Base-by-base conservation (phyloP, 352 stramenopile genomes). In the Lagenidium sp. region DNA sequence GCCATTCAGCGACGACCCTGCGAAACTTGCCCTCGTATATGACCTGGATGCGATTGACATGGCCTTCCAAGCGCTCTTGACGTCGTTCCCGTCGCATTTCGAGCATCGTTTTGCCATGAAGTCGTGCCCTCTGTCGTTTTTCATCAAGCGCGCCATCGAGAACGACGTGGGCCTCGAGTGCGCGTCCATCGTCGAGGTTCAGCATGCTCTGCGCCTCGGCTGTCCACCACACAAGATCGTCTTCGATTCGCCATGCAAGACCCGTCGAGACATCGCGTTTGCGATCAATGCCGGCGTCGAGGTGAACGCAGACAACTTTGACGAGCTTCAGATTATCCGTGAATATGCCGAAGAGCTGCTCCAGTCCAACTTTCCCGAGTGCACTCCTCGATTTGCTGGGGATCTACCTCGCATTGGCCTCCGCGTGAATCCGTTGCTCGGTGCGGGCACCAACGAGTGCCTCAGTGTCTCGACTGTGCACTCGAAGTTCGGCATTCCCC, bases 191-290 rank as follows among this genome's bases (percentile, higher is more conserved):
- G 52, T 86, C 6, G 81, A 94, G 50, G 81, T 91, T 11, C 67
- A 86, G 47, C 81, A 94, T 37, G 79, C 81, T 6, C 57, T 94
- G 30, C 62, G 65, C 4, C 60, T 89, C 25, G 74, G 76, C 2
- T 94, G 79, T 22, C 38, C 74, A 29, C 74, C 77, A 22, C 60
- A 82, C 44, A 75, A 76, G 19, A 78, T 97, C 28, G 85, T 97
- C 6, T 97, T 94, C 50, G 90, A 97, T 57, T 95, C 76, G 55
- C 90, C 90, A 1, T 94, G 81, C 65, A 97, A 97, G 53, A 97
- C 90, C 2, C 57, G 69, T 11, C 61, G 63, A n/a, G 90, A 97
- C 35, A 68, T 97, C 16, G 61, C 68, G 24, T 87, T 87, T 36
- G 83, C 85, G 6, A 74, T 97, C 25, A 72, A 71, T 18, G 63